Evolutionary conservation across 305 asterid species (phyloP), one percentile per base, ranked within the genome.

Genomic region (Fraxinus xanthoxyloides): DNA sequence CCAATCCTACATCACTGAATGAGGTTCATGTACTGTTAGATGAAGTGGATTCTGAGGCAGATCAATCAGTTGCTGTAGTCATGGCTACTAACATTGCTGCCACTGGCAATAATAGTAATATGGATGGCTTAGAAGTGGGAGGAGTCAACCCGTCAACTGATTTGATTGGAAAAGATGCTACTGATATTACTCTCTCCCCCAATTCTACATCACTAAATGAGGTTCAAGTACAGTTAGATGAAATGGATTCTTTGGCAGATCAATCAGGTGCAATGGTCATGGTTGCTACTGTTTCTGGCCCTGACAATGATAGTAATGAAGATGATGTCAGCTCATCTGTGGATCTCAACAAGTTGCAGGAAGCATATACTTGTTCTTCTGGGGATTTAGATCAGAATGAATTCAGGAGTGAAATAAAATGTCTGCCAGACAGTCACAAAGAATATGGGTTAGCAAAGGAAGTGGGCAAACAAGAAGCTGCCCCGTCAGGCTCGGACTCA

Each of bases 381-480:
- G 89, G 78, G 77, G 79, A 81, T 80, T 83, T 84, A 70, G 84
- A 84, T 84, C 36, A 69, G 75, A 83, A 77, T 85, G 90, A 76
- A 84, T 81, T 87, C 61, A 86, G 79, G 79, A 83, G 80, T 63
- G 84, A 69, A 28, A 72, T 81, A 21, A 61, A 76, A 43, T 79
- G 56, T 80, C 79, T 81, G 46, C 76, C 82, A 6, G 84, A 78
- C 80, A 72, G 78, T 61, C 84, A 76, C 19, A 79, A 9, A 77
- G 88, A 87, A 75, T 83, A 86, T 48, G 85, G 82, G 61, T 72
- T 81, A n/a, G 48, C 77, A 82, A 88, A 89, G 78, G 87, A 83
- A 85, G 85, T 77, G 76, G 76, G 77, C 80, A 79, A 81, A 54
- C 74, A 40, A 82, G 84, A 80, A 79, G 89, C 85, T 69, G 82